A percentile compares a stretch with the other conserved stretches of the same genome.
Conservation (phyloP, 73 alveolate species). For the Paramecium sonneborni region DNA sequence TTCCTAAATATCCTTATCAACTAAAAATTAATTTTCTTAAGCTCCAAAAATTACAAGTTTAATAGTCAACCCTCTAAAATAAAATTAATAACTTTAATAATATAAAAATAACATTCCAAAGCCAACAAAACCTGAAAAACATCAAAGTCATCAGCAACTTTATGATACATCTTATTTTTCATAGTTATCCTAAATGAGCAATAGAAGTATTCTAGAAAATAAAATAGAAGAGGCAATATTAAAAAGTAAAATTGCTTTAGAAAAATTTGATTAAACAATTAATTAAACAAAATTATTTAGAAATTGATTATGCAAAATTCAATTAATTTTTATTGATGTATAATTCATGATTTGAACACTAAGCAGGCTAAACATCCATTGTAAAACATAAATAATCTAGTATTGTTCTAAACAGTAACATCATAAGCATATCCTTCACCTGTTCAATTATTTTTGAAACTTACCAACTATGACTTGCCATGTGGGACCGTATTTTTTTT, state of each 20-base stretch:
- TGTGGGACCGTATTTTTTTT: conserved; percentile 61
- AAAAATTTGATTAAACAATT: conserved; percentile 7
- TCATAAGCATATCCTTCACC: conserved; percentile 69
- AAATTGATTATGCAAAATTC: neutral
- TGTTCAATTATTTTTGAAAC: neutral
- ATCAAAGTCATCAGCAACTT: neutral
- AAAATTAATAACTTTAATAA: neutral
- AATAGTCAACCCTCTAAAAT: neutral
- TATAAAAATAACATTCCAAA: neutral
- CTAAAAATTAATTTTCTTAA: neutral
- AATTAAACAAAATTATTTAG: neutral
- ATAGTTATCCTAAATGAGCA: neutral
- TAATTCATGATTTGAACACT: conserved; percentile 34
- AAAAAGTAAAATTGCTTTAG: conserved; percentile 2
- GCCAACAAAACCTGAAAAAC: neutral
- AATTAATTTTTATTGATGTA: neutral
- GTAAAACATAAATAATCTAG: conserved; percentile 60
- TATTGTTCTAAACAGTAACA: conserved; percentile 60
- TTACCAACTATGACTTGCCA: conserved; percentile 62
- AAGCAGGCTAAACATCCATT: conserved; percentile 59
- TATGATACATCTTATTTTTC: neutral
- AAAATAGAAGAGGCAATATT: neutral
- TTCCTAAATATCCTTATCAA: neutral
- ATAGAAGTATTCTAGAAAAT: neutral
- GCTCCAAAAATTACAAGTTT: neutral